Evolutionary conservation across 441 rosid species (phyloP).

Genomic region (Croton setiger): DNA sequence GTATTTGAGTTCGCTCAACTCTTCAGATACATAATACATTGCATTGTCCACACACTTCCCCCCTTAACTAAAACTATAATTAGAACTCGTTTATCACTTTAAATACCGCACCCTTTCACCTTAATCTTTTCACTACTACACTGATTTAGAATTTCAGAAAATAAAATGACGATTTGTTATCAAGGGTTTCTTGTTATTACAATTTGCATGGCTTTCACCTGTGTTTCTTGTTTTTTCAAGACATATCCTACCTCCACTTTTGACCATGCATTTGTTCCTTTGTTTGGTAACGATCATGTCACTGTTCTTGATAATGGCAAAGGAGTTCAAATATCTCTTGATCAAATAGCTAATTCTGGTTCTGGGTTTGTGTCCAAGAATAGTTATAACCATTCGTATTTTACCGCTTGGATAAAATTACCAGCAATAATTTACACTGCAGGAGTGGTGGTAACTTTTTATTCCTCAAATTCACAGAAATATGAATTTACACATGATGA

Average conservation of each 20-base stretch:
- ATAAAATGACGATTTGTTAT: background rate
- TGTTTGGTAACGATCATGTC: conserved; percentile 11
- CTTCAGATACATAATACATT: too few species aligned
- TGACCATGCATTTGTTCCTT: background rate
- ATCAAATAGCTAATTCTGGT: too few species aligned
- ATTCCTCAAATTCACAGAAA: conserved; percentile 25
- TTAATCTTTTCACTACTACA: too few species aligned
- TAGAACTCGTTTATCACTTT: too few species aligned
- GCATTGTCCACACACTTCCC: too few species aligned
- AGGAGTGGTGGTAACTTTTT: conserved; percentile 35
- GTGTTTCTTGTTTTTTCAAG: background rate
- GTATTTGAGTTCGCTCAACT: too few species aligned
- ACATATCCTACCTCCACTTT: background rate
- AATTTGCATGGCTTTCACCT: background rate
- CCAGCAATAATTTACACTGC: conserved; percentile 29
- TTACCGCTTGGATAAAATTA: conserved; percentile 30
- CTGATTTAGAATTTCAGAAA: too few species aligned
- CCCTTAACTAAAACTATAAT: too few species aligned
- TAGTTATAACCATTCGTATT: conserved; percentile 18
- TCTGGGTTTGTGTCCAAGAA: too few species aligned
- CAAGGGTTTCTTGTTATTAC: conserved; percentile 3
- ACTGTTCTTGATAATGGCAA: background rate
- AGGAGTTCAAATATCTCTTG: too few species aligned
- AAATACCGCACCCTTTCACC: too few species aligned
- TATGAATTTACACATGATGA: conserved; percentile 29